A percentile compares a stretch with the other conserved stretches of the same genome.
phyloP scores from a whole-genome alignment of 2,329 filamentous ascomycete species.

The Lecanoromycetidae sp. region DNA sequence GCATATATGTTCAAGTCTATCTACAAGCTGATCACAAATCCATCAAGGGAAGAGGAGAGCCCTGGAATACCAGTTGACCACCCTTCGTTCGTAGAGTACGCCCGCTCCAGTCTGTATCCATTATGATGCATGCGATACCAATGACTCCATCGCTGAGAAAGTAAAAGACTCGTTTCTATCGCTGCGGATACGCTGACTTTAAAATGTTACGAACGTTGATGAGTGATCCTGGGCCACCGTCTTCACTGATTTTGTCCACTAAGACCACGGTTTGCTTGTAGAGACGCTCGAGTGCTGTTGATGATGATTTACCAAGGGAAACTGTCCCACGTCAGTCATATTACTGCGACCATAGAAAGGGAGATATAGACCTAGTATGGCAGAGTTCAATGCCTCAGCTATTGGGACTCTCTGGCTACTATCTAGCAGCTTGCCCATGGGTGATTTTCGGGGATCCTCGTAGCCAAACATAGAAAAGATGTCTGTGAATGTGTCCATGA shows the following conservation, averaged over 20 bases:
- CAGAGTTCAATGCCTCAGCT: slow-evolving; percentile 87
- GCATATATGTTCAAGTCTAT: background rate
- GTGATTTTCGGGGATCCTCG: slow-evolving; percentile 62
- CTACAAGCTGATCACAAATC: background rate
- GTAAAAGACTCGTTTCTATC: background rate
- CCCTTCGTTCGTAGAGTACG: background rate
- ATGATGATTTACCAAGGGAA: slow-evolving; percentile 78
- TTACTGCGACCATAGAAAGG: too few relatives aligned
- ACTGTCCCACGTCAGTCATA: slow-evolving; percentile 46
- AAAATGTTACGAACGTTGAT: slow-evolving; percentile 50
- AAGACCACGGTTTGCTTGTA: slow-evolving; percentile 78
- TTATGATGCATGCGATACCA: background rate
- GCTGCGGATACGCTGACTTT: slow-evolving; percentile 2
- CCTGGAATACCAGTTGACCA: background rate
- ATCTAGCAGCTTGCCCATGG: slow-evolving; percentile 68
- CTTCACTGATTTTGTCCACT: slow-evolving; percentile 67
- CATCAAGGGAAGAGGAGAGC: background rate
- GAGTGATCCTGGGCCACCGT: slow-evolving; percentile 72
- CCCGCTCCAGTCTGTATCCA: slow-evolving; percentile 8
- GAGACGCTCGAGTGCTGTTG: slow-evolving; percentile 70
- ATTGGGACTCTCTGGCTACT: slow-evolving; percentile 61
- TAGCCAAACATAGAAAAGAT: slow-evolving; percentile 87
- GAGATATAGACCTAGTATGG: slow-evolving; percentile 62
- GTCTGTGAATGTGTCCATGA: slow-evolving; percentile 62
- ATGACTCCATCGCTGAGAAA: background rate